Base-by-base conservation (phyloP, 1,139 yeast genomes). In the Yamadazyma diospyri region DNA sequence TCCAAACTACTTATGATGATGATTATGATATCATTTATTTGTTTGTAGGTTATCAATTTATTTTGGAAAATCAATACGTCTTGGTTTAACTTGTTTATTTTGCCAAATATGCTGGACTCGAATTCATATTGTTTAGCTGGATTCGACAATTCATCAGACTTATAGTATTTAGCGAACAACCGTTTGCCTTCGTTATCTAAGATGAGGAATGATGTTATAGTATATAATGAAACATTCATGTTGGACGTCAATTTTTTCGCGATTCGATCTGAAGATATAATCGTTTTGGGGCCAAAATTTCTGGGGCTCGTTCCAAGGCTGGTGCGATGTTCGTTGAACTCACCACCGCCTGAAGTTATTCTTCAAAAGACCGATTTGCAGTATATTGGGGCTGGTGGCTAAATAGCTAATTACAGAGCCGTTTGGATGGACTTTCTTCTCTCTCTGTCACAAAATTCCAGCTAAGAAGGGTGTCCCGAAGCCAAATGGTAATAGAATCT, bases 141-240 rank as follows among this genome's bases (percentile, higher is more conserved):
- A 15, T 19, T 30, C 5, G 24, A 6, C 6, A 30, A 22, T 38
- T 34, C 23, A 7, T 37, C 53, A 25, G 83, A 73, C 5, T n/a
- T n/a, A 63, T 82, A 92, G 67, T 92, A 94, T 54, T 89, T 89
- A 45, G 95, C 81, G 52, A 75, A 85, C 33, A 92, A 62, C 47
- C 98, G 71, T 37, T 77, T 72, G 12, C 95, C 96, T 42, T 82
- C 83, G 47, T 71, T 77, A 58, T 89, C 97, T 48, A 92, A 75
- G 48, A 89, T 76, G 47, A 88, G 64, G 33, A 82, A 71, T 4
- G 95, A 89, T 29, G 81, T 73, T 32, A 88, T 76, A 9, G 96
- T 71, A 62, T 89, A 87, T 42, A 88, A 70, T 10, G 94, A 80
- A 36, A 81, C 68, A 50, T 78, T 76, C 18, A 40, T 36, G 45